A percentile compares a stretch with the other conserved stretches of the same genome.
phyloP scores from a whole-genome alignment of 805 yeast genomes.

The Maudiozyma barnettii region DNA sequence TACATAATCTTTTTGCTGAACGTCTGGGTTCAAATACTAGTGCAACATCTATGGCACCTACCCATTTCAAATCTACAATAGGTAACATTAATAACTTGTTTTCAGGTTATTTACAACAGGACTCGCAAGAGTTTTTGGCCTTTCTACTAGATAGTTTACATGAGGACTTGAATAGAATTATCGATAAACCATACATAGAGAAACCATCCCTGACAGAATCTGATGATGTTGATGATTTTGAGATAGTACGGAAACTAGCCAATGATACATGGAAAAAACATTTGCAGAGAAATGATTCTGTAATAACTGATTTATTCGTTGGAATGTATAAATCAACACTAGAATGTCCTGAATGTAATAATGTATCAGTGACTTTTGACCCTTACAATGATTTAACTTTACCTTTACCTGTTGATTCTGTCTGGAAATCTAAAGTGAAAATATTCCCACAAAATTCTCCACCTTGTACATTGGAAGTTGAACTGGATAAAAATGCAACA shows the following conservation, averaged over 20 bases:
- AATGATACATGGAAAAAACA: slow-evolving; percentile 73
- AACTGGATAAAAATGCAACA: slow-evolving; percentile 55
- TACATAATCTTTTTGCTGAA: slow-evolving; percentile 48
- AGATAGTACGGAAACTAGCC: slow-evolving; percentile 55
- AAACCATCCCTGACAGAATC: slow-evolving; percentile 69
- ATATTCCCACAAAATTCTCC: slow-evolving; percentile 50
- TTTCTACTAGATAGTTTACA: slow-evolving; percentile 85
- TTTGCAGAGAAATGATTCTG: slow-evolving; percentile 71
- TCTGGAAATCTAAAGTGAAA: slow-evolving; percentile 59
- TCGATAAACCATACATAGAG: slow-evolving; percentile 76
- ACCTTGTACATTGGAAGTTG: slow-evolving; percentile 55
- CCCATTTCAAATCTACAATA: slow-evolving; percentile 66
- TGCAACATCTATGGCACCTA: slow-evolving; percentile 43
- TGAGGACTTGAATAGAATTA: slow-evolving; percentile 81
- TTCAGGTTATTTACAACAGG: slow-evolving; percentile 84
- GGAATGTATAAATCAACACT: slow-evolving; percentile 87
- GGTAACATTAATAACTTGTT: slow-evolving; percentile 79
- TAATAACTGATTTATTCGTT: slow-evolving; percentile 75
- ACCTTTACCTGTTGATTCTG: slow-evolving; percentile 70
- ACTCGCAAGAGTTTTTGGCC: slow-evolving; percentile 88
- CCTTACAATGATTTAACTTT: slow-evolving; percentile 86
- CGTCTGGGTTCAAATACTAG: slow-evolving; percentile 6
- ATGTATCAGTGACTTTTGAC: slow-evolving; percentile 81
- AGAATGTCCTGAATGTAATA: slow-evolving; percentile 75
- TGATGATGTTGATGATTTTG: slow-evolving; percentile 44